Conservation (phyloP, 2,329 filamentous ascomycete genomes). For the Microascus cirrosus region DNA sequence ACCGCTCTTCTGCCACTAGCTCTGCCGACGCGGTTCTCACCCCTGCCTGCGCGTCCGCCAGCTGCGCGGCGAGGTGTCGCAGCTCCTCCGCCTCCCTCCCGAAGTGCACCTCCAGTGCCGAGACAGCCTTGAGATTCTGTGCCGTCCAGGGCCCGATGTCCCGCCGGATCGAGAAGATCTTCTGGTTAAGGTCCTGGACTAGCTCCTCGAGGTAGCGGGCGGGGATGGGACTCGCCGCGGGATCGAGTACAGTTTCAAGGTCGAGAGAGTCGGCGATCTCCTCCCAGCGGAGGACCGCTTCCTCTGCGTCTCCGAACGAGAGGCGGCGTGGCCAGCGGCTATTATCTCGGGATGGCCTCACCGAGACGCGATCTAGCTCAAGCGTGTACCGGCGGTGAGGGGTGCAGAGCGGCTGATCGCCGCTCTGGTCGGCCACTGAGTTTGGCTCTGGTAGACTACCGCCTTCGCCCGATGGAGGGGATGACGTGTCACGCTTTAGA, state of each 20-base stretch:
- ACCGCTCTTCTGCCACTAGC: slow-evolving; percentile 57
- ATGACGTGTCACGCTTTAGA: slow-evolving; percentile 35
- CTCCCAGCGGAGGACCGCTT: slow-evolving; percentile 60
- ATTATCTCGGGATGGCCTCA: slow-evolving; percentile 33
- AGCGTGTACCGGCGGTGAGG: slow-evolving; percentile 55
- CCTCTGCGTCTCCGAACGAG: slow-evolving; percentile 66
- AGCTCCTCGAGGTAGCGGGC: slow-evolving; percentile 22
- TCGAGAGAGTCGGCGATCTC: slow-evolving; percentile 34
- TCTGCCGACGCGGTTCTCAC: slow-evolving; percentile 58
- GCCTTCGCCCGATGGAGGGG: slow-evolving; percentile 48
- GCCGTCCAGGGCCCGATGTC: slow-evolving; percentile 51
- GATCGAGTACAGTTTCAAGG: background rate
- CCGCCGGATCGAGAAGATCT: slow-evolving; percentile 38
- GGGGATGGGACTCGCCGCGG: background rate
- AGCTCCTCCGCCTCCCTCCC: slow-evolving; percentile 54
- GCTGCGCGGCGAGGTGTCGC: slow-evolving; percentile 55
- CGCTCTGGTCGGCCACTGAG: slow-evolving; percentile 33
- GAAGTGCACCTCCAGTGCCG: slow-evolving; percentile 49
- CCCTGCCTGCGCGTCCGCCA: slow-evolving; percentile 57
- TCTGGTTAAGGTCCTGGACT: slow-evolving; percentile 41
- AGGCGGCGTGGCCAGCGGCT: slow-evolving; percentile 59
- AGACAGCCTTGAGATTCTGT: slow-evolving; percentile 42
- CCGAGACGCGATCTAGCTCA: slow-evolving; percentile 19
- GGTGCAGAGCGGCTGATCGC: slow-evolving; percentile 29
- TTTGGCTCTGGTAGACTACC: slow-evolving; percentile 45